Percentiles rank a stretch among this genome's conserved stretches.
These are phyloP conservation scores for Colletotrichum destructivum DNA, from an alignment of 2,329 filamentous ascomycete species.

Conservation along the genomic window DNA sequence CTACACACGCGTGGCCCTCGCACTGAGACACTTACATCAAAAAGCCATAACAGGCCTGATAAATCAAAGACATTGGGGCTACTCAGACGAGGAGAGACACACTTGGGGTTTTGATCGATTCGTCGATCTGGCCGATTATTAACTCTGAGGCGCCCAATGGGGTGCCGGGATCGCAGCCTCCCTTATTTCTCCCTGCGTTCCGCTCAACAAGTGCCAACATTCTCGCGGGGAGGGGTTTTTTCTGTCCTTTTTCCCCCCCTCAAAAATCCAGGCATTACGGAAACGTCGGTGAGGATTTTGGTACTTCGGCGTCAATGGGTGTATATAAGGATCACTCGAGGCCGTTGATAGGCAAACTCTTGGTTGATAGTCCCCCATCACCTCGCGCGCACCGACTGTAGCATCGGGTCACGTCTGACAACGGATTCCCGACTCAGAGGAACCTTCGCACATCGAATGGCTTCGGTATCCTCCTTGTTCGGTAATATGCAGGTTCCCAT, in stretches of 20 bases:
- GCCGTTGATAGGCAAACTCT: neutral
- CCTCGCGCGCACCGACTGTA: neutral
- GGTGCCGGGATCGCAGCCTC: slow-evolving; percentile 1
- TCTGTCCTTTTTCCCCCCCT: neutral
- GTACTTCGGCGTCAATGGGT: neutral
- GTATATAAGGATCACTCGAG: neutral
- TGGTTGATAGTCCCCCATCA: neutral
- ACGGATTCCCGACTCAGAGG: neutral
- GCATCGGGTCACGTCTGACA: too few relatives aligned
- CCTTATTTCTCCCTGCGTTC: slow-evolving; percentile 40
- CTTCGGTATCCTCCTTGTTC: neutral
- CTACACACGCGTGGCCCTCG: slow-evolving; percentile 21
- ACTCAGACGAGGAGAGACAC: slow-evolving; percentile 25
- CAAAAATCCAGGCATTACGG: neutral
- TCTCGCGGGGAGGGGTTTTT: neutral
- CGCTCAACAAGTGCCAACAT: slow-evolving; percentile 38
- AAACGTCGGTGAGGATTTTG: neutral
- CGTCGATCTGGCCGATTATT: slow-evolving; percentile 31
- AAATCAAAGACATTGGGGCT: slow-evolving; percentile 36
- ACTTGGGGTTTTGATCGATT: slow-evolving; percentile 3
- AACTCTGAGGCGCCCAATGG: slow-evolving; percentile 23
- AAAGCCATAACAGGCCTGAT: slow-evolving; percentile 20
- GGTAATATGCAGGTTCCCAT: slow-evolving; percentile 15
- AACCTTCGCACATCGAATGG: neutral
- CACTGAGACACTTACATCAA: slow-evolving; percentile 23